phyloP scores from a whole-genome alignment of 164 flowering plant species.

The Vitis labrusca region DNA sequence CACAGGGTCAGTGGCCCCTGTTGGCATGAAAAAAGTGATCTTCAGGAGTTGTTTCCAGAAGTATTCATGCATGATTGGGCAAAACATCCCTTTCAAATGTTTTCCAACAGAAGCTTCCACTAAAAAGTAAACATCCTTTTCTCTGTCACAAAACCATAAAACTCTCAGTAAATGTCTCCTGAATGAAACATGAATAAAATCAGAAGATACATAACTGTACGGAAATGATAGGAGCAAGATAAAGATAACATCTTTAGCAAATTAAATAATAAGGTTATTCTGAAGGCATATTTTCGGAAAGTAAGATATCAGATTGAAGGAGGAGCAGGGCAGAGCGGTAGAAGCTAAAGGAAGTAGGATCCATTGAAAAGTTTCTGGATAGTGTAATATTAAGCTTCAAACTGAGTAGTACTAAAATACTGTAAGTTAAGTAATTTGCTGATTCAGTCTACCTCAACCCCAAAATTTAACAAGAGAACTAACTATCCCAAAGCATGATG shows the following conservation, averaged over 20 bases:
- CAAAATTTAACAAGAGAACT: not conserved
- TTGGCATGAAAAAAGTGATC: not conserved
- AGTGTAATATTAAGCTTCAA: constrained; percentile 1
- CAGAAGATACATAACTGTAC: not conserved
- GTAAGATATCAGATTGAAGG: not conserved
- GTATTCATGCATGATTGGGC: not conserved
- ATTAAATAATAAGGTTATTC: not conserved
- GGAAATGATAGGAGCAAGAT: not conserved
- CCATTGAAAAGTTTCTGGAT: not conserved
- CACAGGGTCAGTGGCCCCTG: not conserved
- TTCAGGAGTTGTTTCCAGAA: not conserved
- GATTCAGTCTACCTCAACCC: not conserved
- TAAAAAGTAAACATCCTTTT: constrained; percentile 3
- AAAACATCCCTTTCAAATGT: not conserved
- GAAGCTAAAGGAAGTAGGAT: not conserved
- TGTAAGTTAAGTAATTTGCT: not conserved
- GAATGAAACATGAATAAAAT: not conserved
- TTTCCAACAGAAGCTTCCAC: not conserved
- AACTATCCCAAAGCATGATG: not conserved
- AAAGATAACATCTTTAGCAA: not conserved
- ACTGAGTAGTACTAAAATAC: not conserved
- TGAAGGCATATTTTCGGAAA: not conserved
- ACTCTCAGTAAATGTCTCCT: not conserved
- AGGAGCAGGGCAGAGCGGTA: not conserved
- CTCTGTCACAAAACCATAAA: not conserved